Percentiles rank a stretch among this genome's conserved stretches.
phyloP scores from a whole-genome alignment of 2,329 filamentous ascomycete genomes.

The Huntiella moniliformis region DNA sequence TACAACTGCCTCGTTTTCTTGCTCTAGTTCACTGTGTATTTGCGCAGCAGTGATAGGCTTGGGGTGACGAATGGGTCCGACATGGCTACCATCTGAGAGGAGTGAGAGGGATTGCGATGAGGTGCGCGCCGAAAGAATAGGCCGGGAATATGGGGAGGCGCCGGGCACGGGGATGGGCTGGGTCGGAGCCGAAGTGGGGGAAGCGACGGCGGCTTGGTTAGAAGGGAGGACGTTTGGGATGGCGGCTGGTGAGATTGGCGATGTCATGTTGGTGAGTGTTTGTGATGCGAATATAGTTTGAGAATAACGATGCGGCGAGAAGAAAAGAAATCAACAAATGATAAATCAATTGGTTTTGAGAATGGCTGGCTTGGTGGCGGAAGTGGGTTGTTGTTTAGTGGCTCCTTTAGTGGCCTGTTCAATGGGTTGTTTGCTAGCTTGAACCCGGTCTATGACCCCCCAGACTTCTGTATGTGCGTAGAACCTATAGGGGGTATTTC shows the following conservation, averaged over 20 bases:
- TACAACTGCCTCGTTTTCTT: conserved; percentile 88
- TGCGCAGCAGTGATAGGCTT: conserved; percentile 76
- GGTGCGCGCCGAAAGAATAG: conserved; percentile 6
- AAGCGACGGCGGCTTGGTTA: conserved; percentile 28
- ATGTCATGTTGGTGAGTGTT: conserved; percentile 12
- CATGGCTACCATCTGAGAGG: conserved; percentile 13
- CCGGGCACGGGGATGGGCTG: conserved; percentile 17
- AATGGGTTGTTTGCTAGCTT: too few species aligned
- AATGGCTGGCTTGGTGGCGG: background rate
- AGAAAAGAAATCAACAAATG: background rate
- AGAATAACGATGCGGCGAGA: too few species aligned
- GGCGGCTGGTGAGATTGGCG: conserved; percentile 20
- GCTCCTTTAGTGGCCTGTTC: background rate
- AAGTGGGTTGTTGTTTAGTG: background rate
- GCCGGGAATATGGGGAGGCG: conserved; percentile 11
- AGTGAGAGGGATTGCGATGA: conserved; percentile 9
- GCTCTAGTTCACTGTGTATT: conserved; percentile 74
- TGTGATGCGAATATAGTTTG: too few species aligned
- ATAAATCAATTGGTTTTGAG: background rate
- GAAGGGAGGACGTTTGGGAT: conserved; percentile 38
- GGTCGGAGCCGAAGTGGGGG: conserved; percentile 18
- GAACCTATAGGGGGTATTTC: too few species aligned
- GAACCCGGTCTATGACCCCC: too few species aligned
- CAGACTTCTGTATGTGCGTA: too few species aligned
- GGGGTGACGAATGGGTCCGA: conserved; percentile 58